Evolutionary conservation across 768 basidiomycete species (phyloP).

Genomic region (Boletus edulis): DNA sequence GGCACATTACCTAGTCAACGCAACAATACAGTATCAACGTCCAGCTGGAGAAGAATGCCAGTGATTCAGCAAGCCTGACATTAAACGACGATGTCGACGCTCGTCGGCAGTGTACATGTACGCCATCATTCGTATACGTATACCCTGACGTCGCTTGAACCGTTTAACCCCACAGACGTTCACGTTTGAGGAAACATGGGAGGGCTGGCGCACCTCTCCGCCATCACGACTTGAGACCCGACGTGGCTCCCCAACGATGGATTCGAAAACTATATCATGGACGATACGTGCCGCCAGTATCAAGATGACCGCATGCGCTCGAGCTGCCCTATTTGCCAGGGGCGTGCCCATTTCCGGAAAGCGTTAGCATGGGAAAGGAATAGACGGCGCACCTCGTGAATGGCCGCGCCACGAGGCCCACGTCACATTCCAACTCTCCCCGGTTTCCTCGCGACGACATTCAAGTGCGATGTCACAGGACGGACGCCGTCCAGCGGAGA

Average conservation of each 20-base stretch:
- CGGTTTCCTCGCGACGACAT: neutral
- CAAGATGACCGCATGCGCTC: neutral
- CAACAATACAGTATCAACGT: neutral
- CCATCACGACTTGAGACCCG: neutral
- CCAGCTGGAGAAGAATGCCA: neutral
- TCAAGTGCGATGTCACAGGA: neutral
- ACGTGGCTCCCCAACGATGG: neutral
- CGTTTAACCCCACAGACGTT: too few species aligned
- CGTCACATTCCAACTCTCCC: neutral
- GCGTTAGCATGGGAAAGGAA: neutral
- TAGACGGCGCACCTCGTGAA: neutral
- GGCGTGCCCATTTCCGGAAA: neutral
- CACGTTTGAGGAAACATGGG: neutral
- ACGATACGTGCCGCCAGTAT: too few species aligned
- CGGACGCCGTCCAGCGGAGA: neutral
- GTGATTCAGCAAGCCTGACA: neutral
- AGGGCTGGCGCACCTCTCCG: neutral
- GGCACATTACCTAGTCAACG: neutral
- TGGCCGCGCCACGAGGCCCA: constrained; percentile 1
- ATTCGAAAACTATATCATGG: neutral
- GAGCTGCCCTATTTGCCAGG: neutral
- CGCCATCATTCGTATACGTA: too few species aligned
- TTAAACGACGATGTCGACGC: neutral
- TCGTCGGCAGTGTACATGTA: neutral
- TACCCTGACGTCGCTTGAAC: neutral